Evolutionary conservation across 2,329 filamentous ascomycete genomes (phyloP), one percentile per base, ranked within the genome.

Genomic region (Allantophomopsis cytisporea): DNA sequence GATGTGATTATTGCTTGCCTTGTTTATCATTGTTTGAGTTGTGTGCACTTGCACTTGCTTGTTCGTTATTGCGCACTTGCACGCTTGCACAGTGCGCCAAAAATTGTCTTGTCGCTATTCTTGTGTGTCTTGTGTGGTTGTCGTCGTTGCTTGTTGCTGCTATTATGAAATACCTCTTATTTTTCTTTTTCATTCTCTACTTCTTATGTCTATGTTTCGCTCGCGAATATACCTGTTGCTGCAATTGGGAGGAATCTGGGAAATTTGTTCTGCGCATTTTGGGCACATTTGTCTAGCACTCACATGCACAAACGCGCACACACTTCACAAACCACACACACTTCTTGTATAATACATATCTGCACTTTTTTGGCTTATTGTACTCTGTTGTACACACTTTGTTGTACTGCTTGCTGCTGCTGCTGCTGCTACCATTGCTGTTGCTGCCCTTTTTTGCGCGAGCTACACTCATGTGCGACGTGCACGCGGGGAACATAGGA

Each of bases 1-100:
- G 71, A 85, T 91, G 80, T 91, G 77, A 85, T 72, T 43, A 45
- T 37, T 45, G 40, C 51, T 47, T 49, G 53, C 51, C 14, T 20
- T 36, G 16, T 21, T 49, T 51, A 49, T 45, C 51, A 50, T 47
- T 49, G 45, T 55, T 21, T 21, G 20, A 21, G 20, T 21, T n/a
- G n/a, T 21, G 20, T 8, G 8, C 20, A 21, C 23, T 10, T 28
- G 23, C 23, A 21, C 23, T 28, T 28, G 23, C 23, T 28, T 21
- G 20, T 21, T 5, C 20, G 5, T 28, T 20, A 20, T 20, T 20
- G 18, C 18, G 18, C 18, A 20, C 18, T 20, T 20, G 18, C 18
- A 20, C 7, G 7, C 18, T 20, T 20, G 18, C 18, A 20, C 18
- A 20, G 23, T 28, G 23, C 23, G 23, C 23, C 23, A 28, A 28